Base-by-base conservation (phyloP, 2,329 filamentous ascomycete genomes). In the Dactylellina parvicollis region DNA sequence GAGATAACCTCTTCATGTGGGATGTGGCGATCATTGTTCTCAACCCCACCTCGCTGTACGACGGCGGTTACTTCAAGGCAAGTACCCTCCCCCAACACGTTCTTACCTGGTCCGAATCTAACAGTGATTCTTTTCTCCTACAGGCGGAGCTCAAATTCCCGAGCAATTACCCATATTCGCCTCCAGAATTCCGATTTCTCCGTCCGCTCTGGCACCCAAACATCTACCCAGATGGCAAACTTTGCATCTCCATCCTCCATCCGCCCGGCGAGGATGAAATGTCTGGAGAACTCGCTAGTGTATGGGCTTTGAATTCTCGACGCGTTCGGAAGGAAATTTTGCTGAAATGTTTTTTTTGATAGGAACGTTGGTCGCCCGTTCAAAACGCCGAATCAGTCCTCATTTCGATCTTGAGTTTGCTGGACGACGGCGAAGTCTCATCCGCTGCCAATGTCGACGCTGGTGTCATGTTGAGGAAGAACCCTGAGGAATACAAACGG, bases 181-280 rank as follows among this genome's bases (percentile, higher is more conserved):
- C 94, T 26, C 94, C 94, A 24, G 90, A 89, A 64, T 98, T 99
- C 84, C 89, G 89, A 75, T 98, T 99, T 82, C 80, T 88, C 16
- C 86, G 85, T 32, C 88, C 90, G 14, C 89, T 98, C 75, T 92
- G 88, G 82, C 94, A 99, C 80, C 94, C 94, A 2, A 99, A 99
- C 80, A 89, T 99, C 79, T 98, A 98, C 82, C 83, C 88, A 4
- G 91, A 97, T 80, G 94, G 94, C 78, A 89, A 89, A 76, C 86
- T 98, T 46, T 98, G 95, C 84, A 98, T 99, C 80, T 97, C 93
- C 47, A 99, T 99, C 78, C 88, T 99, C 9, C 94, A 99, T 81
- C 86, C 88, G 16, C 92, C 95, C 0, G 95, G 95, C 76, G 92
- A 97, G 74, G 94, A 98, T 79, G 87, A 90, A 77, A 94, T 93